Evolutionary conservation across 768 basidiomycete genomes (phyloP).

Genomic region (Royoungia palumana): DNA sequence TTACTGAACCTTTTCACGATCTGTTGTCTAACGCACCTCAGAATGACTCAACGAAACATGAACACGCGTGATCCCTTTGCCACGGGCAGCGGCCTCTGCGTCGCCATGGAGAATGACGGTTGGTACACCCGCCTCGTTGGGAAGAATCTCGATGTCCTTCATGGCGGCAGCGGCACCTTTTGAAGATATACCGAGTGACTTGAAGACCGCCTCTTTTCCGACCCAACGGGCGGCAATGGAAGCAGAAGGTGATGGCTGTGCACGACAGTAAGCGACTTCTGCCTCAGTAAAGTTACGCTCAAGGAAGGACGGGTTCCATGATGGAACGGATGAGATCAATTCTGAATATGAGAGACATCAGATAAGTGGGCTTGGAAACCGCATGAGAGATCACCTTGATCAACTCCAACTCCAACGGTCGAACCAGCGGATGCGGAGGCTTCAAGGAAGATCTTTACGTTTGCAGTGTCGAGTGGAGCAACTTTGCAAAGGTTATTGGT

Average conservation of each 20-base stretch:
- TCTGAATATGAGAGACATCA: conserved; percentile 43
- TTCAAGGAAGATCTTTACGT: conserved; percentile 62
- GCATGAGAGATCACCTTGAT: conserved; percentile 61
- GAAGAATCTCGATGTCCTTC: conserved; percentile 96
- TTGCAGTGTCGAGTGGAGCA: conserved; percentile 56
- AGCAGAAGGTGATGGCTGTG: conserved; percentile 82
- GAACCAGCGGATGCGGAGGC: conserved; percentile 34
- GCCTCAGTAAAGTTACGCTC: conserved; percentile 89
- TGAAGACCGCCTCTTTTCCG: conserved; percentile 97
- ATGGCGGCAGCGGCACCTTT: conserved; percentile 93
- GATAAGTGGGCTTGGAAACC: conserved; percentile 1
- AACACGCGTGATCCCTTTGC: conserved; percentile 69
- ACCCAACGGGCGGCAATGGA: conserved; percentile 98
- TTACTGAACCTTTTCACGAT: not conserved
- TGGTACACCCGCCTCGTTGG: conserved; percentile 75
- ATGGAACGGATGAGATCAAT: conserved; percentile 89
- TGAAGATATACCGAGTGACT: conserved; percentile 84
- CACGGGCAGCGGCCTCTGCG: conserved; percentile 67
- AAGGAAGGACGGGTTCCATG: conserved; percentile 83
- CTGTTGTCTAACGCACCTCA: conserved; percentile 55
- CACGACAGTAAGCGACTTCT: conserved; percentile 81
- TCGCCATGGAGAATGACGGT: conserved; percentile 75
- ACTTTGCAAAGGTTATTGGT: conserved; percentile 54
- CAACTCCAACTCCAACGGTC: conserved; percentile 79
- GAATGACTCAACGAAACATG: conserved; percentile 91